These are phyloP conservation scores for Ogataea nonfermentans DNA, from an alignment of 805 yeast species.

Conservation along the genomic window DNA sequence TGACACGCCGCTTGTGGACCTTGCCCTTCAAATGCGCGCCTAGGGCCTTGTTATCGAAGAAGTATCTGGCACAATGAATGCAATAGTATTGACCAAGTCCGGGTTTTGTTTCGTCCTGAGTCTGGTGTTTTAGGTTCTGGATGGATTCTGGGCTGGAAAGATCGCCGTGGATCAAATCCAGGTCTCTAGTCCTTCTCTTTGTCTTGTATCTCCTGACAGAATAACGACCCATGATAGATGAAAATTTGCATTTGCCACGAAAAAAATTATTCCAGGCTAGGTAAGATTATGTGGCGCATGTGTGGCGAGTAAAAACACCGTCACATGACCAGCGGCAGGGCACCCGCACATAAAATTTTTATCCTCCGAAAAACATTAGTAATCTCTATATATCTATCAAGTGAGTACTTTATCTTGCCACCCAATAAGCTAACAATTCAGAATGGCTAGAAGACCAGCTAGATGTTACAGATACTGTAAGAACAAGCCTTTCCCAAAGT, in stretches of 20 bases:
- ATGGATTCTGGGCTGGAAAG: conserved; percentile 64
- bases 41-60: conserved; percentile 72
- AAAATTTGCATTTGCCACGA: conserved; percentile 1
- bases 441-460: conserved; percentile 99
- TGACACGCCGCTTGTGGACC: conserved; percentile 83
- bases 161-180: conserved; percentile 81
- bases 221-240: conserved; percentile 71
- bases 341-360: conserved; percentile 6
- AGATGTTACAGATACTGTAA: conserved; percentile 99
- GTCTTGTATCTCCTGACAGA: conserved; percentile 86
- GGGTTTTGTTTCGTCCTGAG: conserved; percentile 83
- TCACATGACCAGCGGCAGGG: conserved; percentile 9
- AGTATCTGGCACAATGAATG: conserved; percentile 90
- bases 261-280: background rate
- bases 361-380: conserved; percentile 6
- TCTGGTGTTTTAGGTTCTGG: conserved; percentile 68
- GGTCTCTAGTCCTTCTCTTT: conserved; percentile 79
- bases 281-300: conserved; percentile 1
- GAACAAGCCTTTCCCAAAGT: conserved; percentile 99
- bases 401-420: conserved; percentile 6
- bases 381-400: conserved; percentile 10
- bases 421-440: conserved; percentile 37
- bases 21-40: conserved; percentile 72
- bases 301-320: background rate
- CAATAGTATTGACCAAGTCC: conserved; percentile 96